Conservation (phyloP, 2,329 filamentous ascomycete species). For the Microcyclosporella mali region DNA sequence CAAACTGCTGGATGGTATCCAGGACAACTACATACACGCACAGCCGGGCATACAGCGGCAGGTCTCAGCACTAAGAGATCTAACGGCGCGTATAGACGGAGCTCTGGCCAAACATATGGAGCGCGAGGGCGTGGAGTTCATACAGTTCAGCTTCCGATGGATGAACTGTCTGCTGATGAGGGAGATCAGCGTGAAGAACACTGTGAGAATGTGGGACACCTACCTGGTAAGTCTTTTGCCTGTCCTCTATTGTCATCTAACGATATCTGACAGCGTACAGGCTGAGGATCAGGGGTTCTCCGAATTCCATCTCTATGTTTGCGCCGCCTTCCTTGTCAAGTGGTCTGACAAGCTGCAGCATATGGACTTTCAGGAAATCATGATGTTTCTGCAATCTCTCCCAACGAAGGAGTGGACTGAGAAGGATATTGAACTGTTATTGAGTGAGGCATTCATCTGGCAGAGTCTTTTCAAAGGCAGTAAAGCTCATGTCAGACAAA, state of each 20-base stretch:
- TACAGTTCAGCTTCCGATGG: conserved; percentile 98
- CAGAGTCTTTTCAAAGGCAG: conserved; percentile 95
- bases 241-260: conserved; percentile 2
- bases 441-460: conserved; percentile 98
- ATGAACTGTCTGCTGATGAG: conserved; percentile 99
- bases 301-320: conserved; percentile 96
- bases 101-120: conserved; percentile 82
- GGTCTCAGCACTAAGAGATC: conserved; percentile 78
- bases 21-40: conserved; percentile 97
- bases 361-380: conserved; percentile 97
- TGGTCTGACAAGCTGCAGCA: conserved; percentile 93
- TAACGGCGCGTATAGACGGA: conserved; percentile 84
- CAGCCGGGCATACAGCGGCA: conserved; percentile 96
- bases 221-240: conserved; percentile 66
- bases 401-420: conserved; percentile 94
- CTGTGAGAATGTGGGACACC: conserved; percentile 98
- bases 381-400: conserved; percentile 97
- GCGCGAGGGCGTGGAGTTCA: conserved; percentile 89
- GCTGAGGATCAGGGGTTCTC: conserved; percentile 98
- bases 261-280: conserved; percentile 42
- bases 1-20: conserved; percentile 95
- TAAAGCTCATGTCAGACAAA: conserved; percentile 65
- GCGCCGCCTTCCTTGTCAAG: conserved; percentile 94
- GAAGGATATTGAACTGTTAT: conserved; percentile 90
- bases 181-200: conserved; percentile 93